Conservation (phyloP, 257 asterid genomes). For the Solanum habrochaites region DNA sequence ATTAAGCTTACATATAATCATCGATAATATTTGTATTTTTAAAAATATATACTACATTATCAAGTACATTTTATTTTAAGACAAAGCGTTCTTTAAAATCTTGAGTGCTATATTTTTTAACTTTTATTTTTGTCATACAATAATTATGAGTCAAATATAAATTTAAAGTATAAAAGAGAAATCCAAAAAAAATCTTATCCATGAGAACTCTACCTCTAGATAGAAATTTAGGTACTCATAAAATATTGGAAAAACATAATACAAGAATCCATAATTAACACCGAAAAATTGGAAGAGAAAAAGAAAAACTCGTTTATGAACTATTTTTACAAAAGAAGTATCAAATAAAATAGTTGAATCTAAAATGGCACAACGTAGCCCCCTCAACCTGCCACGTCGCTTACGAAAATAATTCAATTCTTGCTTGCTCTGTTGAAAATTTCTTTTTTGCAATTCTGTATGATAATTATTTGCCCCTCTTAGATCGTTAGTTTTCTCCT, state of each 20-base stretch:
- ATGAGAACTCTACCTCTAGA: not conserved
- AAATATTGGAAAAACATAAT: not conserved
- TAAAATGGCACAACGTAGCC: not conserved
- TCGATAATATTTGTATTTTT: too few relatives aligned
- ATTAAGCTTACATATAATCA: too few relatives aligned
- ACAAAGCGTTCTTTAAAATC: too few relatives aligned
- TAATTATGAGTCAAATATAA: too few relatives aligned
- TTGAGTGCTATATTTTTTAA: too few relatives aligned
- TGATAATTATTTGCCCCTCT: not conserved
- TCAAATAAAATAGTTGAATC: too few relatives aligned
- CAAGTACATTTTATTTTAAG: too few relatives aligned
- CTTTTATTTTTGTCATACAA: too few relatives aligned
- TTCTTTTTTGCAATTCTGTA: not conserved
- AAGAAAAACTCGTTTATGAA: not conserved
- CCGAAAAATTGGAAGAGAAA: not conserved
- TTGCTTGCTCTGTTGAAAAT: too few relatives aligned
- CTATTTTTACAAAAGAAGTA: not conserved
- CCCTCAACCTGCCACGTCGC: not conserved
- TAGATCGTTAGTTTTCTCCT: not conserved
- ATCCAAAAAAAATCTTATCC: not conserved
- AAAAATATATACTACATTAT: too few relatives aligned
- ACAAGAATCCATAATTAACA: not conserved
- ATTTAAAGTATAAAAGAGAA: too few relatives aligned
- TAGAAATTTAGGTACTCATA: not conserved
- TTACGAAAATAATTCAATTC: not conserved